phyloP scores from a whole-genome alignment of 441 rosid genomes.

The Kokia cookei region DNA sequence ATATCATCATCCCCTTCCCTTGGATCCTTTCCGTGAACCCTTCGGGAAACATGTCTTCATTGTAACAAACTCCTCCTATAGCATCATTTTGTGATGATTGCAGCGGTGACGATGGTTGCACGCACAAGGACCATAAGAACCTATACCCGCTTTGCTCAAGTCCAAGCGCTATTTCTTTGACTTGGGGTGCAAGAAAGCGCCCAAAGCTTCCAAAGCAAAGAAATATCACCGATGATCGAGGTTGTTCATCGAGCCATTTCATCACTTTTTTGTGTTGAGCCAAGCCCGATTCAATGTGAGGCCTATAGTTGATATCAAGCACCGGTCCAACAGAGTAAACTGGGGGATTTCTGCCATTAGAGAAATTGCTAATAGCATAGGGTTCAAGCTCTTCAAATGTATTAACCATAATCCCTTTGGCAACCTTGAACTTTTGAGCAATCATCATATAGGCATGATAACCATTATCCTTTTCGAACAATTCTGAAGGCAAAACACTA shows the following conservation, averaged over 20 bases:
- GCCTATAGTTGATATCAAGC: constrained; percentile 30
- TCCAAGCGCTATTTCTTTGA: constrained; percentile 34
- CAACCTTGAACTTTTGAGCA: constrained; percentile 26
- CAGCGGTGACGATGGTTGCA: background rate
- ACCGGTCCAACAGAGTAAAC: constrained; percentile 51
- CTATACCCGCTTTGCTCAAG: constrained; percentile 32
- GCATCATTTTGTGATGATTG: background rate
- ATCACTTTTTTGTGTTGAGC: constrained; percentile 17
- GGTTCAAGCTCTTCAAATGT: constrained; percentile 35
- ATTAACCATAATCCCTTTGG: constrained; percentile 36
- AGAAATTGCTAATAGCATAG: constrained; percentile 19
- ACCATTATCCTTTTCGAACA: constrained; percentile 23
- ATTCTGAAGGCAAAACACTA: constrained; percentile 27
- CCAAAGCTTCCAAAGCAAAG: constrained; percentile 40
- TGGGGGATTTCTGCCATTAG: constrained; percentile 14
- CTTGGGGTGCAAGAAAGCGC: constrained; percentile 18
- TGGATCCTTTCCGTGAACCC: background rate
- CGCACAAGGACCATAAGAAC: constrained; percentile 40
- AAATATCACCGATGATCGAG: constrained; percentile 26
- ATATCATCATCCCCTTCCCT: background rate
- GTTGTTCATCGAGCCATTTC: constrained; percentile 35
- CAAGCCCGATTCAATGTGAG: constrained; percentile 33
- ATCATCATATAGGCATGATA: constrained; percentile 16
- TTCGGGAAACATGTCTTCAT: constrained; percentile 14
- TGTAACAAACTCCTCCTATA: background rate